These are phyloP conservation scores for Corymbia calophylla DNA, from an alignment of 441 rosid species.

Conservation along the genomic window DNA sequence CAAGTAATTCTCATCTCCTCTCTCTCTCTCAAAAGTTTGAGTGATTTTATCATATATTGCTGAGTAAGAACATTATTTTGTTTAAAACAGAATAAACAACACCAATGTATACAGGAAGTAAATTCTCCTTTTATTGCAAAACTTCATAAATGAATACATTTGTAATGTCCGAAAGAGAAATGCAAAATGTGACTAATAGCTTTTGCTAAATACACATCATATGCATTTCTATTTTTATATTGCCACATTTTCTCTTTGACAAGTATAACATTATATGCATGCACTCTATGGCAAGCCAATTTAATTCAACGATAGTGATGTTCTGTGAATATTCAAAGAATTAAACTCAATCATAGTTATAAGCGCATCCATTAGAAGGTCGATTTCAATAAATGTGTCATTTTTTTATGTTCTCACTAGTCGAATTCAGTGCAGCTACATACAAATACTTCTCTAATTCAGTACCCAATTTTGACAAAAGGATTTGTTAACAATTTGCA, in stretches of 20 bases:
- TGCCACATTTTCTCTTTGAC: background rate
- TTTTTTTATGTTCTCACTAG: background rate
- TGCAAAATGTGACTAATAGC: background rate
- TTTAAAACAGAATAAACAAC: background rate
- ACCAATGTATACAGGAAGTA: background rate
- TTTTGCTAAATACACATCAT: background rate
- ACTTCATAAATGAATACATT: background rate
- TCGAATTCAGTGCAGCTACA: background rate
- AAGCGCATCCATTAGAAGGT: background rate
- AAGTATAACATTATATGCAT: background rate
- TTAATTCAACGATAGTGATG: background rate
- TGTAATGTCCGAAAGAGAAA: background rate
- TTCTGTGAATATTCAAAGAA: background rate
- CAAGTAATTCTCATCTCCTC: constrained; percentile 31
- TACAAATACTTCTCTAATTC: background rate
- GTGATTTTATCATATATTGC: background rate
- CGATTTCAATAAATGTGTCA: background rate
- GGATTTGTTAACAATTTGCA: background rate
- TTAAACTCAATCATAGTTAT: background rate
- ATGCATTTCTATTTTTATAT: background rate
- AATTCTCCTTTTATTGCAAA: background rate
- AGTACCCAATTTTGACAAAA: background rate
- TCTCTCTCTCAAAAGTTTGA: background rate
- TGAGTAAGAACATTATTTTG: background rate
- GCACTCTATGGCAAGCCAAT: background rate